phyloP scores from a whole-genome alignment of 1,284 basidiomycete genomes.

The Marasmius oreades region DNA sequence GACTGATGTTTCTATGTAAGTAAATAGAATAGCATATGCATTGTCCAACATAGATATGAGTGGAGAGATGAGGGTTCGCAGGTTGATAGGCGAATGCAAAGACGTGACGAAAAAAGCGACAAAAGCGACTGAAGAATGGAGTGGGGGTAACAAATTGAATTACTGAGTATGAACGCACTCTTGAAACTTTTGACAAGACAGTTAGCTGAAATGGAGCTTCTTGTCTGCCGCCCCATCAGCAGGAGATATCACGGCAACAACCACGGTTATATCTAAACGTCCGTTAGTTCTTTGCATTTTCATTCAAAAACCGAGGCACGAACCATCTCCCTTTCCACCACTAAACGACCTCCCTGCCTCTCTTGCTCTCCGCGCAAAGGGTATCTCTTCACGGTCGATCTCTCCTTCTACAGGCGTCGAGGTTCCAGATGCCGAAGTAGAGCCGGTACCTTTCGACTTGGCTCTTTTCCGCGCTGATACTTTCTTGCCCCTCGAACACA shows the following conservation, averaged over 20 bases:
- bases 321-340: constrained; percentile 78
- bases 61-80: neutral
- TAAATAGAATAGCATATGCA: no score
- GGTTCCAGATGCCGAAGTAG: constrained; percentile 8
- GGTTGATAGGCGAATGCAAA: neutral
- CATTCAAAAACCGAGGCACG: no score
- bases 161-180: neutral
- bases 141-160: neutral
- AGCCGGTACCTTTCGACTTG: constrained; percentile 8
- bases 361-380: constrained; percentile 64
- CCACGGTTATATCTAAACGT: constrained; percentile 59
- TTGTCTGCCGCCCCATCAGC: constrained; percentile 16
- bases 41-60: no score
- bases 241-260: constrained; percentile 58
- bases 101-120: neutral
- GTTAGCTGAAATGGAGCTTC: neutral
- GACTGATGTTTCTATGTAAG: no score
- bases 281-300: neutral
- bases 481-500: constrained; percentile 64
- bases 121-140: neutral
- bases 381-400: constrained; percentile 48
- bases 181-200: neutral
- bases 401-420: constrained; percentile 17
- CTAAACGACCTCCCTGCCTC: constrained; percentile 59
- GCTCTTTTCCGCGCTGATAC: constrained; percentile 44